Base-by-base conservation (phyloP, 352 stramenopile species). In the Sclerospora graminicola region DNA sequence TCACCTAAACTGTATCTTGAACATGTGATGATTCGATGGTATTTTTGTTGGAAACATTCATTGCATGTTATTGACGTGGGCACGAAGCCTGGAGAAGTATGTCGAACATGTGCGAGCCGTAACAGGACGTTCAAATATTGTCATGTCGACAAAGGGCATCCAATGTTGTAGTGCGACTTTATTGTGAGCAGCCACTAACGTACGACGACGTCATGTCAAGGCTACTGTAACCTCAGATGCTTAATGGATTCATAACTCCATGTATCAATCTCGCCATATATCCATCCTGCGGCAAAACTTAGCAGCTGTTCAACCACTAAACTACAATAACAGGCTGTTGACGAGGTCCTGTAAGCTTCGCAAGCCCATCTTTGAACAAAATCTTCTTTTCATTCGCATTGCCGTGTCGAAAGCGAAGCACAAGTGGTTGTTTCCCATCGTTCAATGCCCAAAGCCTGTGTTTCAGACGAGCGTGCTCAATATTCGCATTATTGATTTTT, bases 401-500 rank as follows among this genome's bases (percentile, higher is more conserved):
- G 13, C 78, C 75, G 46, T 75, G 75, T 41, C 81, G 78, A 49
- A 93, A 93, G 4, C 78, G 81, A 16, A 93, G 57, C 28, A 84
- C 69, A 32, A 90, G 69, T 8, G 81, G 81, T 0, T 78, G 72
- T 19, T 71, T 64, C 8, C 74, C 66, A 34, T 87, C 81, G 30
- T 87, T 89, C 26, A 93, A 48, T 35, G 78, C 76, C 81, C 81
- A 93, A 16, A 93, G 34, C 21, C 78, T 89, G 49, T 90, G 81
- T 57, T 89, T 87, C 2, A 93, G 58, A 13, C 81, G 78, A 23
- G 81, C 79, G 37, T 90, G 71, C 51, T 93, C 81, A 19, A 89
- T 84, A 44, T 90, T 88, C 3, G 69, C 76, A 24, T 69, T 80
- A 14, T 77, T 71, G 29, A 93, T 89, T 7, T 72, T 74, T 26